Percentiles rank a stretch among this genome's conserved stretches.
Evolutionary conservation across 1,284 basidiomycete genomes (phyloP).

Genomic region (Pseudozyma tsukubaensis): DNA sequence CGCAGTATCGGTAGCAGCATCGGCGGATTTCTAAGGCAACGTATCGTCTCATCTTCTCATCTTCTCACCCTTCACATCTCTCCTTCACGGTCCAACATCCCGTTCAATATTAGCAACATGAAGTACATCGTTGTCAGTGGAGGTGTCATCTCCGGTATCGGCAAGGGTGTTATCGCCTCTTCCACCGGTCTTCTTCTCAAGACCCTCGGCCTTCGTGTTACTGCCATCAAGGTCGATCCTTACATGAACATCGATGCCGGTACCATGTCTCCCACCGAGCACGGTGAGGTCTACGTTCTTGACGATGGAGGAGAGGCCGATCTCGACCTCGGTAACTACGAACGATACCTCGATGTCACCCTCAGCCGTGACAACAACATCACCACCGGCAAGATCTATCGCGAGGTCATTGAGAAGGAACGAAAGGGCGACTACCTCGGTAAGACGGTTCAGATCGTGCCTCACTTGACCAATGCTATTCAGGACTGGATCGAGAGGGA

Average conservation of each 20-base stretch:
- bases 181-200: constrained; percentile 96
- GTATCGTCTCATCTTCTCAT: no score
- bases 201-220: constrained; percentile 94
- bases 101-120: constrained; percentile 50
- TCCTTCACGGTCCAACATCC: constrained; percentile 3
- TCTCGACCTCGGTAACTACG: constrained; percentile 97
- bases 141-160: constrained; percentile 71
- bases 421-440: constrained; percentile 96
- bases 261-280: constrained; percentile 98
- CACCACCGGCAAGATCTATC: constrained; percentile 97
- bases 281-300: constrained; percentile 97
- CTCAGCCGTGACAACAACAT: constrained; percentile 96
- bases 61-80: not conserved
- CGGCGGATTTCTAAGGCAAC: constrained; percentile 6
- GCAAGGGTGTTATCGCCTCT: constrained; percentile 75
- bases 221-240: constrained; percentile 98
- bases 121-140: constrained; percentile 70
- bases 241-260: constrained; percentile 99
- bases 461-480: constrained; percentile 94
- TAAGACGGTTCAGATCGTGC: constrained; percentile 97
- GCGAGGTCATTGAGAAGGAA: constrained; percentile 97
- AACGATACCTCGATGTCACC: constrained; percentile 95
- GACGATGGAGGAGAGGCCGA: constrained; percentile 99
- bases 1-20: constrained; percentile 27
- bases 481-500: constrained; percentile 99